Evolutionary conservation across 345 rosid genomes (phyloP).

Genomic region (Nephelium lappaceum): DNA sequence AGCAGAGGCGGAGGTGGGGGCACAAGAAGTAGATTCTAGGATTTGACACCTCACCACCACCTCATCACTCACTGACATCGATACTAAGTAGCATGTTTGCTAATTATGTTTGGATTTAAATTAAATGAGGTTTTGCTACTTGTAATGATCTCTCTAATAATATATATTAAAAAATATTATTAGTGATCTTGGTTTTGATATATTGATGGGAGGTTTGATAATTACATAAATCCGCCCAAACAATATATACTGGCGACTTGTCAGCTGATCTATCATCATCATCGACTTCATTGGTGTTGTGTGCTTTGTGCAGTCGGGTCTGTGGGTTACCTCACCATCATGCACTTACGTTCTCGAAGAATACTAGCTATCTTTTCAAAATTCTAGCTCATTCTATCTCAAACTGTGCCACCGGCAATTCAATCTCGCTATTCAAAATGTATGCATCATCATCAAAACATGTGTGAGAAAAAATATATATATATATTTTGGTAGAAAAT

Average conservation of each 20-base stretch:
- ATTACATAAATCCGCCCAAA: background rate
- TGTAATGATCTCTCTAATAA: background rate
- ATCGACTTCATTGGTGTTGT: constrained; percentile 9
- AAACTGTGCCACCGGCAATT: background rate
- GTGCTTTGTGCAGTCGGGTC: constrained; percentile 47
- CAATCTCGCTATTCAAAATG: background rate
- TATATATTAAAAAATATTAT: no score
- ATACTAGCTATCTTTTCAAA: background rate
- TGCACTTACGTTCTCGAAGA: constrained; percentile 21
- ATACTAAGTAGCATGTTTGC: constrained; percentile 29
- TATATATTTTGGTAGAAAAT: no score
- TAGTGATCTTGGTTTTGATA: background rate
- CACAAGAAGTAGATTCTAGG: constrained; percentile 34
- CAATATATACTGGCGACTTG: constrained; percentile 3
- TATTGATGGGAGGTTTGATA: constrained; percentile 9
- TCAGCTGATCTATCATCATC: constrained; percentile 24
- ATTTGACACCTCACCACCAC: constrained; percentile 41
- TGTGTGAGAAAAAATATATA: no score
- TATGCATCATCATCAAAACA: background rate
- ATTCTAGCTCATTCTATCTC: no score
- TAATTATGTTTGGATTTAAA: constrained; percentile 21
- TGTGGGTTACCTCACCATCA: constrained; percentile 25
- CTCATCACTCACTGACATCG: constrained; percentile 26
- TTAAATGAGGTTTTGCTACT: constrained; percentile 3
- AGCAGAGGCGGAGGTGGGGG: background rate